Evolutionary conservation across 768 basidiomycete genomes (phyloP), one percentile per base, ranked within the genome.

Genomic region (Pleurotus ostreatus): DNA sequence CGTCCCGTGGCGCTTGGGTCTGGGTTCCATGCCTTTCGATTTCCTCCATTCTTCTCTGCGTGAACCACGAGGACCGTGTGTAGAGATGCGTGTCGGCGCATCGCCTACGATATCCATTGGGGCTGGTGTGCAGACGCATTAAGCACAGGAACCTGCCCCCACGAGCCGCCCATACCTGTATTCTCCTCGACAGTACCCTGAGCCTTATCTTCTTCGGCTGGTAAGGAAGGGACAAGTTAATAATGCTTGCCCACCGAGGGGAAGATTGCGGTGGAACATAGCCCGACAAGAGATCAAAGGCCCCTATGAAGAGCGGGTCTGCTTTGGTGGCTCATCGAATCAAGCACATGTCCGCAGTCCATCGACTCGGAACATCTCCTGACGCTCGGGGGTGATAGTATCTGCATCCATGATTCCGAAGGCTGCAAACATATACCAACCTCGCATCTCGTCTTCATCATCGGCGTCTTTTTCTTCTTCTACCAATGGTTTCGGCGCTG

Each of bases 31-130:
- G 26, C 93, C 93, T 67, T 93, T 95, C 20, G 92, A 86, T 55
- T 72, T 72, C 66, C 92, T 75, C 93, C 93, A 95, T 61, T 84
- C 77, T 66, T 93, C 92, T 60, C 89, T 78, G 58, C 93, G 76
- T 47, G 89, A 88, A 49, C 78, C 75, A 30, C 92, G 83, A 2
- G 86, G 80, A 11, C 92, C 93, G 63, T 94, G 90, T 2, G 93
- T 95, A 7, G 92, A 94, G 59, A 94, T 77, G 18, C 66, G 68
- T 48, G 66, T 67, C 3, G 71, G 51, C 56, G 62, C 61, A 46
- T 69, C 69, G 22, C 68, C 55, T n/a, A 90, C 86, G 41, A 85
- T 64, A 52, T 74, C 72, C 84, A 86, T 87, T 3, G 72, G 69
- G 59, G 81, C 84, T 78, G 61, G 49, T 56, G 44, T 55, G 25